Evolutionary conservation across 805 yeast species (phyloP), one percentile per base, ranked within the genome.

Genomic region (Wickerhamiella azymoides): DNA sequence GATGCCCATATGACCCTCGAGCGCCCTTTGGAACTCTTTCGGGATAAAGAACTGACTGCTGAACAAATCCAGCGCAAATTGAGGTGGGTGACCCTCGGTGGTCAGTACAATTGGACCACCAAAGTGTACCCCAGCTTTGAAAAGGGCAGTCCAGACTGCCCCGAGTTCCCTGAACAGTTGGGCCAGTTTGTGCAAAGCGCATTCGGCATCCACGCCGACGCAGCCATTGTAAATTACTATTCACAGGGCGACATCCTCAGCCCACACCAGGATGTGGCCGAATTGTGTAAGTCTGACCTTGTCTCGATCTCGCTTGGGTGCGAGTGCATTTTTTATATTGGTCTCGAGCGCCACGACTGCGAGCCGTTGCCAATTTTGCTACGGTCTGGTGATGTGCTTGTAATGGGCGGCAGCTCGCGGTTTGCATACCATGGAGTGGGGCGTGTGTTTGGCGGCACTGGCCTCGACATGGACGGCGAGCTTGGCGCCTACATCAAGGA

Each of bases 51-150:
- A n/a, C 43, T 50, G 25, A 26, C 50, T 2, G 36, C 40, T 24
- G 46, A 41, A 8, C 49, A 47, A 33, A 46, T 60, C 18, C 49
- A 59, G 10, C 41, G 43, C 13, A 54, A 52, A 30, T 55, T 68
- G n/a, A 58, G 72, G n/a, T 68, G 72, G 72, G 62, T 67, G 25
- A 68, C 72, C 0, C 60, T 68, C 8, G 72, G 72, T 2, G 72
- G 72, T 10, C 72, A 68, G 49, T 68, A 68, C 50, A 57, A 68
- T 50, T 68, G 72, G 72, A 66, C 72, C 1, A 52, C 57, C 16
- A 68, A 68, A 41, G 59, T 49, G 36, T 67, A 67, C 47, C 72
- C 72, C 2, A 52, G 68, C 1, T 64, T 63, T 47, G 52, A 49
- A 17, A 58, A 54, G 5, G 61, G 61, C 10, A 32, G 57, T 6